Conservation (phyloP, 768 basidiomycete species). For the Pleurotus sapidus region DNA sequence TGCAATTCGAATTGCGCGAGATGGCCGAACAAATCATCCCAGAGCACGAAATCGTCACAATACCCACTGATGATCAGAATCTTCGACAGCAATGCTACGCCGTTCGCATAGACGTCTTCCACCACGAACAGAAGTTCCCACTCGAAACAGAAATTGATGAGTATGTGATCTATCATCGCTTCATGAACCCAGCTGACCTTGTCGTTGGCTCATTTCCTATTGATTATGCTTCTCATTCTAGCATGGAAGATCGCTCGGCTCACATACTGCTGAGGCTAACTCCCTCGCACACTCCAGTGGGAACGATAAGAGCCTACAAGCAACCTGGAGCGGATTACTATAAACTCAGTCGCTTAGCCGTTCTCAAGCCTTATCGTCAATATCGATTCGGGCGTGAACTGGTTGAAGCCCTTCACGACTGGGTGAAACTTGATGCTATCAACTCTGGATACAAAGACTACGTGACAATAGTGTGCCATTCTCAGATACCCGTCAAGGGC, state of each 20-base stretch:
- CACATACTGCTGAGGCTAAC: slow-evolving; percentile 73
- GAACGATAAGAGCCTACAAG: slow-evolving; percentile 59
- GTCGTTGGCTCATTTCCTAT: slow-evolving; percentile 7
- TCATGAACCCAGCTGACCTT: slow-evolving; percentile 5
- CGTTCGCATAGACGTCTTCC: slow-evolving; percentile 60
- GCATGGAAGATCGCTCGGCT: slow-evolving; percentile 58
- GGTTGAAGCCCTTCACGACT: slow-evolving; percentile 59
- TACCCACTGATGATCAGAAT: slow-evolving; percentile 30
- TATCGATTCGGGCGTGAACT: slow-evolving; percentile 66
- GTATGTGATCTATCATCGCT: slow-evolving; percentile 32
- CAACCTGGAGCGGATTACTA: slow-evolving; percentile 43
- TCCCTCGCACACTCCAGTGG: slow-evolving; percentile 60
- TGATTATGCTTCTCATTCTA: slow-evolving; percentile 21
- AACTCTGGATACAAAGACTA: slow-evolving; percentile 13
- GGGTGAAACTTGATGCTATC: slow-evolving; percentile 46
- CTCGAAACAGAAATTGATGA: slow-evolving; percentile 74
- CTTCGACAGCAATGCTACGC: slow-evolving; percentile 67
- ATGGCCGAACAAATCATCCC: slow-evolving; percentile 11
- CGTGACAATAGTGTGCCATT: slow-evolving; percentile 52
- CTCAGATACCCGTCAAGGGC: slow-evolving; percentile 66
- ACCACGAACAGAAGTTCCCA: slow-evolving; percentile 67
- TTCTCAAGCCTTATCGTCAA: slow-evolving; percentile 63
- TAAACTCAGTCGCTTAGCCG: slow-evolving; percentile 72
- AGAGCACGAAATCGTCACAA: slow-evolving; percentile 55
- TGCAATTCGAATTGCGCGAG: not conserved